phyloP scores from a whole-genome alignment of 1,139 yeast genomes.

The Debaryomyces psychrophilus region DNA sequence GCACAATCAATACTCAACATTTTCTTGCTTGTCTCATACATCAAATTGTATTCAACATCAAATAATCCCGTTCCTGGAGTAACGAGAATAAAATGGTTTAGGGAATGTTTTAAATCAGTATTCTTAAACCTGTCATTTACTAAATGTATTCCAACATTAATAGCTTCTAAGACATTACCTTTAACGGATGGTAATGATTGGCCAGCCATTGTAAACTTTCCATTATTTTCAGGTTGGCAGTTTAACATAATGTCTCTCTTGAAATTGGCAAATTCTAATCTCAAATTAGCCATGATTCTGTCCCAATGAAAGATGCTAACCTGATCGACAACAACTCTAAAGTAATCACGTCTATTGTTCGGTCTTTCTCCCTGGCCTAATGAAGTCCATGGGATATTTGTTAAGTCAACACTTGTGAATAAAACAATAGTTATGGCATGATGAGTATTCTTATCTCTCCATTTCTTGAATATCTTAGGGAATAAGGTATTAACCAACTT shows the following conservation, averaged over 20 bases:
- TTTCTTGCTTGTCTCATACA: constrained; percentile 75
- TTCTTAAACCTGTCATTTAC: constrained; percentile 82
- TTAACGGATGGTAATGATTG: constrained; percentile 81
- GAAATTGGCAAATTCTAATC: constrained; percentile 84
- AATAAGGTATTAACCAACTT: constrained; percentile 87
- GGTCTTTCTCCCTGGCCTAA: constrained; percentile 75
- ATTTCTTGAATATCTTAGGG: constrained; percentile 84
- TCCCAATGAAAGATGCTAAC: constrained; percentile 88
- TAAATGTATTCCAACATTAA: constrained; percentile 79
- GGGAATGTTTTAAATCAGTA: constrained; percentile 84
- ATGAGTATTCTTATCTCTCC: constrained; percentile 86
- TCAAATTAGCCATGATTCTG: constrained; percentile 82
- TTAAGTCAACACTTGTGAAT: constrained; percentile 78
- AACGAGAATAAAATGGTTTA: constrained; percentile 79
- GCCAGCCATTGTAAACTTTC: constrained; percentile 44
- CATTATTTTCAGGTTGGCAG: constrained; percentile 16
- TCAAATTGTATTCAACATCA: constrained; percentile 83
- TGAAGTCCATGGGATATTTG: constrained; percentile 56
- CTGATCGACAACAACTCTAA: constrained; percentile 93
- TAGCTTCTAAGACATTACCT: constrained; percentile 86
- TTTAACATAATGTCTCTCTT: constrained; percentile 68
- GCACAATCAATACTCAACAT: constrained; percentile 81
- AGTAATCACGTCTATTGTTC: constrained; percentile 72
- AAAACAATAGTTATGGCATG: constrained; percentile 90
- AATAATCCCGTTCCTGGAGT: constrained; percentile 94